A percentile compares a stretch with the other conserved stretches of the same genome.
phyloP scores from a whole-genome alignment of 2,329 filamentous ascomycete species.

The Ophiostoma sp. region DNA sequence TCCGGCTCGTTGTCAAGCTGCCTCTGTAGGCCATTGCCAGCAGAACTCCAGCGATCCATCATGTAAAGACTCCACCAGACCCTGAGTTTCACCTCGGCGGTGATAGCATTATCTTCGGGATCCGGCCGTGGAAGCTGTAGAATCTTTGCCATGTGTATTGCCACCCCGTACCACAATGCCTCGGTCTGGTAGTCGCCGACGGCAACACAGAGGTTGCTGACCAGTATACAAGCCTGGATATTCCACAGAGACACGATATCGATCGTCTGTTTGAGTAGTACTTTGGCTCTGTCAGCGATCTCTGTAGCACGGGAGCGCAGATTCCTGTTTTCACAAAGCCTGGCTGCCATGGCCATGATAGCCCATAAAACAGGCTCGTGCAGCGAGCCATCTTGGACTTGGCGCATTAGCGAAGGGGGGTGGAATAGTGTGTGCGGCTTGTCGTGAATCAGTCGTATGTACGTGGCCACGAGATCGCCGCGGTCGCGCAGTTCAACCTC shows the following conservation, averaged over 20 bases:
- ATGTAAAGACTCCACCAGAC: slow-evolving; percentile 12
- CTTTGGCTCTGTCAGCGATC: neutral
- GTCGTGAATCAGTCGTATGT: slow-evolving; percentile 10
- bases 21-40: slow-evolving; percentile 8
- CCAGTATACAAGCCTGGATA: slow-evolving; percentile 12
- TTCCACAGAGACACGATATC: slow-evolving; percentile 2
- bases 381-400: slow-evolving; percentile 2
- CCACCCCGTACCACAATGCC: slow-evolving; percentile 12
- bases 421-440: slow-evolving; percentile 13
- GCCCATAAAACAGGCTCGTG: neutral
- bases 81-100: neutral
- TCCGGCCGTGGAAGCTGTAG: neutral
- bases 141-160: slow-evolving; percentile 15
- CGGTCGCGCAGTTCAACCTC: neutral
- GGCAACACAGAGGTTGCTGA: slow-evolving; percentile 9
- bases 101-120: neutral
- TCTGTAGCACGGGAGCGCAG: neutral
- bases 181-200: slow-evolving; percentile 14
- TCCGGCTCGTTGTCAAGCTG: neutral
- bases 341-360: slow-evolving; percentile 12
- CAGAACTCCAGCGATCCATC: slow-evolving; percentile 16
- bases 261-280: slow-evolving; percentile 8
- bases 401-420: neutral
- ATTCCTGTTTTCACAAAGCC: neutral
- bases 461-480: slow-evolving; percentile 11